phyloP scores from a whole-genome alignment of 345 rosid species.

The Clarkia xantiana region DNA sequence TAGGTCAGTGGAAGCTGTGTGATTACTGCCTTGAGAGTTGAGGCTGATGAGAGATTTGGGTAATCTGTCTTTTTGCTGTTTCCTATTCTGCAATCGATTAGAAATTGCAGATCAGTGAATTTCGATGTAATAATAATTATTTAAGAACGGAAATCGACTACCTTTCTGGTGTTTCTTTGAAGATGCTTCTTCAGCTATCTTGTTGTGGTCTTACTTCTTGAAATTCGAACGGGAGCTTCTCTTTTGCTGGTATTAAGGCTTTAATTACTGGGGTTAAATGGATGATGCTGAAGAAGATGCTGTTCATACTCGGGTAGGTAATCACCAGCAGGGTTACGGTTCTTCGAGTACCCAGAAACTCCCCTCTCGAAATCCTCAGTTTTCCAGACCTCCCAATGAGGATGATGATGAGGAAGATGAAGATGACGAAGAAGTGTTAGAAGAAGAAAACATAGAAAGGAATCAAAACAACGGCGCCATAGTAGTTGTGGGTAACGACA shows the following conservation, averaged over 20 bases:
- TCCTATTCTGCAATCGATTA: too few relatives aligned
- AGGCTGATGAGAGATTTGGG: too few relatives aligned
- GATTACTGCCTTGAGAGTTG: background rate
- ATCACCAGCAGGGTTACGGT: constrained; percentile 27
- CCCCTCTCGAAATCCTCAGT: constrained; percentile 22
- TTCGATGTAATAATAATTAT: too few relatives aligned
- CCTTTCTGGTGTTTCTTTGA: too few relatives aligned
- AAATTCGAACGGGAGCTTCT: background rate
- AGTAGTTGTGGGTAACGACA: constrained; percentile 7
- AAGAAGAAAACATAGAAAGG: background rate
- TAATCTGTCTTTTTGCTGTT: too few relatives aligned
- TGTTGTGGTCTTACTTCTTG: too few relatives aligned
- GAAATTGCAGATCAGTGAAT: too few relatives aligned
- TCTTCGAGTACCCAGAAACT: constrained; percentile 47
- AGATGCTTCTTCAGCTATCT: too few relatives aligned
- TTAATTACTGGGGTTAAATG: constrained; percentile 25
- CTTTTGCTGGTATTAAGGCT: background rate
- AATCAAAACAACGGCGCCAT: background rate
- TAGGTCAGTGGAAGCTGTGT: background rate
- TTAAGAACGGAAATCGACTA: too few relatives aligned
- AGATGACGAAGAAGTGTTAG: constrained; percentile 17
- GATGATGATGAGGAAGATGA: constrained; percentile 24
- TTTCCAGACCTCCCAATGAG: constrained; percentile 22
- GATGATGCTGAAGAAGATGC: constrained; percentile 66
- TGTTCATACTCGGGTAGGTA: constrained; percentile 30